Conservation (phyloP, 1,284 basidiomycete species). For the Marasmius tenuissimus region DNA sequence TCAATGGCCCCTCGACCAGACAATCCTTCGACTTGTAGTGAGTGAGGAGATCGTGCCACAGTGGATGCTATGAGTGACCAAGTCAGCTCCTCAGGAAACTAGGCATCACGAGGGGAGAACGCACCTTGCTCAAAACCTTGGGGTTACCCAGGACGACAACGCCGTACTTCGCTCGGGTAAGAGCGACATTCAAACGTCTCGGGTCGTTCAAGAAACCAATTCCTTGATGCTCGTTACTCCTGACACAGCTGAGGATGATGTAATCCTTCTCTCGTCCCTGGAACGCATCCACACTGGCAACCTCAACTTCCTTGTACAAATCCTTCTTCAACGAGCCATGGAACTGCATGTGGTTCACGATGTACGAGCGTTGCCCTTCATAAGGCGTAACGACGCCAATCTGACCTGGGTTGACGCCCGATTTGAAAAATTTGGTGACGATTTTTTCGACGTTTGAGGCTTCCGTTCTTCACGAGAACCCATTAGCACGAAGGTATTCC, state of each 20-base stretch:
- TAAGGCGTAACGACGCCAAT: constrained; percentile 99
- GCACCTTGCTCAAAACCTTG: constrained; percentile 96
- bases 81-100: constrained; percentile 10
- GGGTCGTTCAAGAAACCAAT: constrained; percentile 99
- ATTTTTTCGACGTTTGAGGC: constrained; percentile 99
- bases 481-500: constrained; percentile 5
- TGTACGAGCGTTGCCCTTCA: constrained; percentile 98
- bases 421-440: constrained; percentile 99
- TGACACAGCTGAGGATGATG: constrained; percentile 98
- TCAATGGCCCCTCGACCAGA: constrained; percentile 95
- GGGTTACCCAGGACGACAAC: constrained; percentile 98
- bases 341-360: constrained; percentile 99
- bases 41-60: constrained; percentile 98
- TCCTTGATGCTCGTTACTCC: constrained; percentile 99
- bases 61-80: constrained; percentile 70
- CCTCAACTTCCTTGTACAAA: constrained; percentile 98
- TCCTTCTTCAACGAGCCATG: constrained; percentile 99
- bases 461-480: constrained; percentile 71
- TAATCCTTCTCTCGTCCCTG: constrained; percentile 99
- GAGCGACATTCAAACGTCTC: constrained; percentile 92
- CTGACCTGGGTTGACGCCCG: constrained; percentile 91
- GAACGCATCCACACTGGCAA: constrained; percentile 98
- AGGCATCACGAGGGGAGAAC: constrained; percentile 22
- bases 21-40: constrained; percentile 97
- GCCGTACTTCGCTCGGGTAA: constrained; percentile 97